These are phyloP conservation scores for Pseudoturritis turrita DNA, from an alignment of 345 rosid genomes.

Conservation along the genomic window DNA sequence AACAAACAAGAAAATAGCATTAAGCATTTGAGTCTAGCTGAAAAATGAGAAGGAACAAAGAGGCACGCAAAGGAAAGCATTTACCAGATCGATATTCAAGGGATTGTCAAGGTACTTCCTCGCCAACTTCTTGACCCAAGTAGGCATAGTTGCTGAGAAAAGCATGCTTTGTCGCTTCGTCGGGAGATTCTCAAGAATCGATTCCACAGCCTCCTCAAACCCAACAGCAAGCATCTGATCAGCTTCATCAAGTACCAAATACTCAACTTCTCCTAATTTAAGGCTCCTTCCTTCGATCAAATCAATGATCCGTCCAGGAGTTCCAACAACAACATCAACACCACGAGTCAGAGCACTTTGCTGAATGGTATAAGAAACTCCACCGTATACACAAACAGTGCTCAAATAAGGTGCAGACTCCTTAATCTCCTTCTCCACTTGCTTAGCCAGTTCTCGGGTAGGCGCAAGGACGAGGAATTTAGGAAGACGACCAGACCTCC, in stretches of 20 bases:
- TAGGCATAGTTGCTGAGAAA: constrained; percentile 99
- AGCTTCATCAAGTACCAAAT: constrained; percentile 97
- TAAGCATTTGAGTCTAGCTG: not conserved
- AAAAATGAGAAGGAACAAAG: not conserved
- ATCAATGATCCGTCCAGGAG: constrained; percentile 95
- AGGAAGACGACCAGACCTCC: constrained; percentile 73
- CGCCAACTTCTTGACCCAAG: constrained; percentile 91
- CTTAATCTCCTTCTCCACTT: constrained; percentile 93
- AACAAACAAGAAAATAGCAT: not conserved
- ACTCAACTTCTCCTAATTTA: constrained; percentile 81
- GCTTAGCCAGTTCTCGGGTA: constrained; percentile 86
- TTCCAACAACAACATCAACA: constrained; percentile 96
- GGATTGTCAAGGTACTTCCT: constrained; percentile 89
- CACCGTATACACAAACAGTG: constrained; percentile 94
- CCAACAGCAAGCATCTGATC: constrained; percentile 99
- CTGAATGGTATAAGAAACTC: constrained; percentile 80
- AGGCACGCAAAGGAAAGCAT: not conserved
- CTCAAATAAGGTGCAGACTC: constrained; percentile 82
- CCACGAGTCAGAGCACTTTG: constrained; percentile 83
- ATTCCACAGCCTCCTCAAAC: constrained; percentile 90
- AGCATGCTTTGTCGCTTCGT: constrained; percentile 91
- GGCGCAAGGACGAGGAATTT: constrained; percentile 81
- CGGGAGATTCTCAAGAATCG: constrained; percentile 83
- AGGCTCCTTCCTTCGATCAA: constrained; percentile 73
- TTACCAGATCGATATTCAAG: constrained; percentile 87